Evolutionary conservation across 139 green algal genomes (phyloP).

Genomic region (Chlorella vulgaris): DNA sequence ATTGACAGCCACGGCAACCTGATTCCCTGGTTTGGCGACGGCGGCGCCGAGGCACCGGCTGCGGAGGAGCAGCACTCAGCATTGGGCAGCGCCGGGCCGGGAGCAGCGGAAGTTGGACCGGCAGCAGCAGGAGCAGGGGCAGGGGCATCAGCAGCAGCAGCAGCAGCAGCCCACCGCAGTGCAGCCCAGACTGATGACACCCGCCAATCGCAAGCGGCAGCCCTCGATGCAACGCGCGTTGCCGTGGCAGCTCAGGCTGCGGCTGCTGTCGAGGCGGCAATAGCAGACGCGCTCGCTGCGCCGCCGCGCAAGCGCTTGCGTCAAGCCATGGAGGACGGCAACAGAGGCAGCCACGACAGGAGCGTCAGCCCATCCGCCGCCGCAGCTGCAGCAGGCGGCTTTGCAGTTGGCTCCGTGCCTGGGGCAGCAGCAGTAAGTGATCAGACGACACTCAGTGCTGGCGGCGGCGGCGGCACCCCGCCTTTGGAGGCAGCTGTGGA

Average conservation of each 20-base stretch:
- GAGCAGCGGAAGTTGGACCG: too few relatives aligned
- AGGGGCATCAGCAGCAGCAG: too few relatives aligned
- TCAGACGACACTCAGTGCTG: too few relatives aligned
- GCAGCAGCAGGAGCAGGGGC: too few relatives aligned
- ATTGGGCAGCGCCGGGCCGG: too few relatives aligned
- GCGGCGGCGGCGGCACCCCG: background rate
- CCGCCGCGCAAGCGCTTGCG: conserved; percentile 12
- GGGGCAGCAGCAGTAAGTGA: background rate
- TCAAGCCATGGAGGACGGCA: background rate
- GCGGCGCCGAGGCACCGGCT: background rate
- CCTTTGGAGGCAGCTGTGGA: background rate
- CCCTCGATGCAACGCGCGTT: background rate
- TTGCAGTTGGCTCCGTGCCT: background rate
- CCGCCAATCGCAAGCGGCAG: background rate
- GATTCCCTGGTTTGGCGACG: background rate
- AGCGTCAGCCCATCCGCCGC: background rate
- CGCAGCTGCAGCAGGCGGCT: background rate
- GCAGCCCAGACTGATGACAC: background rate
- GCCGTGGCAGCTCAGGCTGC: background rate
- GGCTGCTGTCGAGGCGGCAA: background rate
- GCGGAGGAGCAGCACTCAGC: too few relatives aligned
- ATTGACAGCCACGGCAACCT: background rate
- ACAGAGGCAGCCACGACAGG: background rate
- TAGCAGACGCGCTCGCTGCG: background rate
- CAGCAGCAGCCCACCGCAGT: too few relatives aligned